These are phyloP conservation scores for Citrus australasica DNA, from an alignment of 345 rosid species.

Conservation along the genomic window DNA sequence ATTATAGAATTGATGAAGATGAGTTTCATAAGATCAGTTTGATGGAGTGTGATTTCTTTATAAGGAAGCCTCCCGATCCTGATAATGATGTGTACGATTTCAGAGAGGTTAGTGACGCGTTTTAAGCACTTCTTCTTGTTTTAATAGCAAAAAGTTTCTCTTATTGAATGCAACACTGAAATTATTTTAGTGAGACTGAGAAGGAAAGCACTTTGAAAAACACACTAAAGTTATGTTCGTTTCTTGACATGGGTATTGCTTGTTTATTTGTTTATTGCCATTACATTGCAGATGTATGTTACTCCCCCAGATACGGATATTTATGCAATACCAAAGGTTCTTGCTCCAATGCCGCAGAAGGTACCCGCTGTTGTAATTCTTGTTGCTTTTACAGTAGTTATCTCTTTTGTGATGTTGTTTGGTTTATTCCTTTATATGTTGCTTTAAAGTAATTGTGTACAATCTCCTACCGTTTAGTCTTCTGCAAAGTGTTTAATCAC, in stretches of 20 bases:
- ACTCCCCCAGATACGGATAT: conserved; percentile 93
- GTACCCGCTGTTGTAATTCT: conserved; percentile 22
- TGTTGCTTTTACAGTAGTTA: not conserved
- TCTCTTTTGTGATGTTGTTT: too few relatives aligned
- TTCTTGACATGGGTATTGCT: not conserved
- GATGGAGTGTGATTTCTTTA: conserved; percentile 89
- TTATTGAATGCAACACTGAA: not conserved
- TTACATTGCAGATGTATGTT: conserved; percentile 70
- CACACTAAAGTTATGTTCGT: not conserved
- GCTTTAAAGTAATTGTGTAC: not conserved
- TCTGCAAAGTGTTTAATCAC: not conserved
- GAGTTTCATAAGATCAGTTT: conserved; percentile 87
- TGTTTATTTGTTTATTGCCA: not conserved
- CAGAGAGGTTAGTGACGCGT: conserved; percentile 56
- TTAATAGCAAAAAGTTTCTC: not conserved
- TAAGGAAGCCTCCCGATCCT: conserved; percentile 92
- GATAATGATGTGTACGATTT: conserved; percentile 93
- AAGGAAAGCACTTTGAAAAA: not conserved
- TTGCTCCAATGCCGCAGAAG: conserved; percentile 91
- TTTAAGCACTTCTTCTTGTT: not conserved
- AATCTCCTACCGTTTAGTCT: not conserved
- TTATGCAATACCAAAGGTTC: conserved; percentile 84
- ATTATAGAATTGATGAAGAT: conserved; percentile 85
- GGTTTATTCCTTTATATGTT: not conserved
- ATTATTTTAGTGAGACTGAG: not conserved